Evolutionary conservation across 179 eudicot genomes (phyloP).

Genomic region (Camellia oleifera): DNA sequence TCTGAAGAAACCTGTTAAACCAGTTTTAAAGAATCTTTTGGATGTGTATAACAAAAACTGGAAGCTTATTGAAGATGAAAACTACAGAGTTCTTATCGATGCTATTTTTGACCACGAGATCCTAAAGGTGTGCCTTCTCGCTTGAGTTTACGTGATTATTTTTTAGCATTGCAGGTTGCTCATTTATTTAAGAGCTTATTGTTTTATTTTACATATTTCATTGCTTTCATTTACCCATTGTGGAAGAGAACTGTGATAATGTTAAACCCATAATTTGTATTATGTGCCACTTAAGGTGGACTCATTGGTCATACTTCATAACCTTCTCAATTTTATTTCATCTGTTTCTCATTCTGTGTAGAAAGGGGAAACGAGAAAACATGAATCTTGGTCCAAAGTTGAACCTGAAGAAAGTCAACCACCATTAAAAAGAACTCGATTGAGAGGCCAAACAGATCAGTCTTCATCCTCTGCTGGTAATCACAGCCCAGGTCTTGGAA

Average conservation of each 20-base stretch:
- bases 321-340: neutral
- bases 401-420: conserved; percentile 20
- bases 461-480: neutral
- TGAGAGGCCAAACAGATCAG: conserved; percentile 10
- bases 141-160: too few species aligned
- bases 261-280: neutral
- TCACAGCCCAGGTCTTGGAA: neutral
- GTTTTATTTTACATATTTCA: neutral
- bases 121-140: too few species aligned
- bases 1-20: conserved; percentile 35
- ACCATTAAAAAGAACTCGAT: conserved; percentile 9
- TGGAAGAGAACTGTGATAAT: neutral
- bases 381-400: conserved; percentile 7
- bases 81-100: conserved; percentile 58
- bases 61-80: conserved; percentile 59
- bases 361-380: neutral
- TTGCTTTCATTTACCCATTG: neutral
- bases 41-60: conserved; percentile 55
- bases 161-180: too few species aligned
- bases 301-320: neutral
- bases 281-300: neutral
- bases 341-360: neutral
- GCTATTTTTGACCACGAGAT: conserved; percentile 39
- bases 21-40: conserved; percentile 49
- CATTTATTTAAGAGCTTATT: too few species aligned